Base-by-base conservation (phyloP, 2,329 filamentous ascomycete species). In the Calonectria honghensis region DNA sequence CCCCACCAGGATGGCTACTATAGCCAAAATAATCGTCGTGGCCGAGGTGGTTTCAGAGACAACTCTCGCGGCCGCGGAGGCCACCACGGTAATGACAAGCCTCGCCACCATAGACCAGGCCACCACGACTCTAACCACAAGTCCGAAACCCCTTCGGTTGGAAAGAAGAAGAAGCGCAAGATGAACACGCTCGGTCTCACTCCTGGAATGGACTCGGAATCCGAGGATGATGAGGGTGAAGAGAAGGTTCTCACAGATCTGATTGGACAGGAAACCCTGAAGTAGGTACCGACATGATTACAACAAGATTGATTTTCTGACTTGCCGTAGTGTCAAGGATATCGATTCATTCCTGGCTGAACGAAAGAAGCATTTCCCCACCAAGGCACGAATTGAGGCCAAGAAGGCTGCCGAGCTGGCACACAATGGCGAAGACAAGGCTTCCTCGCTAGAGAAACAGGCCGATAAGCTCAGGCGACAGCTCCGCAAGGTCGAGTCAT, bases 331-430 rank as follows among this genome's bases (percentile, higher is more conserved):
- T 72, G 87, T 91, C 20, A 91, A 91, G 73, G 96, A 98, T 81
- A 89, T 98, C 70, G 90, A 92, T 31, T 91, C 92, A 9, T 98
- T 95, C 92, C 91, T 97, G 76, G 92, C 92, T 65, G 95, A 98
- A 84, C 92, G 96, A 73, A 94, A 90, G 82, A 93, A 92, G 77
- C 93, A 93, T 67, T 98, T 91, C 83, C 96, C 96, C 2, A 98
- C 96, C 3, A 91, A 92, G 83, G 91, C 91, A 73, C 92, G 94
- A 70, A 87, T 92, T 75, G 89, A 91, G 75, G 91, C 91, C 76
- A 94, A 91, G 84, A 90, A 91, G 76, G 88, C 89, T 79, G 86
- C 85, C 73, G 85, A 86, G 79, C 81, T 85, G 79, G 83, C 85
- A 73, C 83, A 85, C 51, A 85, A 83, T 54, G 89, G 90, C 71